Evolutionary conservation across 2,329 filamentous ascomycete genomes (phyloP), one percentile per base, ranked within the genome.

Genomic region (Cladophialophora immunda): DNA sequence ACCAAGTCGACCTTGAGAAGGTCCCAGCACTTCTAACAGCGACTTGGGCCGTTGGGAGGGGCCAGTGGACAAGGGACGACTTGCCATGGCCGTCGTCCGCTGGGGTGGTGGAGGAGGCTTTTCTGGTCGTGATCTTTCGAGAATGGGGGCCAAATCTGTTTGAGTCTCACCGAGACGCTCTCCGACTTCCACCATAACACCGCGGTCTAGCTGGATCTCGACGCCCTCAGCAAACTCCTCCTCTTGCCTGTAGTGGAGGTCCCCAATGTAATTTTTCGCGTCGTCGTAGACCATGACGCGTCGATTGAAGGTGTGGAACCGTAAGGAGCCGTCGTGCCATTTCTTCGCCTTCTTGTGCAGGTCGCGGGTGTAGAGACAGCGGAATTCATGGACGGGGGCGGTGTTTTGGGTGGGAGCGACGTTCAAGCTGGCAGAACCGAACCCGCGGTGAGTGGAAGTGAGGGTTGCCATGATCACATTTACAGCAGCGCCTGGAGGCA

Each of bases 251-350:
- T 92, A 95, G 78, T 97, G 92, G 34, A 89, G 87, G 76, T 97
- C 94, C 2, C 93, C 94, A 30, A 97, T 85, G 71, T 90, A 92
- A 76, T 94, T 92, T 0, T 91, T 88, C 2, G 87, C 83, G 55
- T 92, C 89, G 77, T 97, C 93, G 73, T 95, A 94, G 6, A 96
- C 92, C 92, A 97, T 96, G 67, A 95, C 83, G 4, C 92, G 89
- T 75, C 89, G 92, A 81, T 97, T 97, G 86, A 97, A 97, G 0
- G 91, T 90, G 76, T 97, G 94, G 71, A 90, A 97, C 70, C 90
- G 91, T 68, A 97, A 86, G 59, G 89, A 89, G 38, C 94, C 94
- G 89, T 97, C 94, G 75, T 97, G 92, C 94, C 94, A 97, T 68
- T 92, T 85, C 77, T 97, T 97, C 73, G 92, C 89, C 80, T 97